Evolutionary conservation across 371 early-diverging fungal species (phyloP).

Genomic region (Nematocida sp.): DNA sequence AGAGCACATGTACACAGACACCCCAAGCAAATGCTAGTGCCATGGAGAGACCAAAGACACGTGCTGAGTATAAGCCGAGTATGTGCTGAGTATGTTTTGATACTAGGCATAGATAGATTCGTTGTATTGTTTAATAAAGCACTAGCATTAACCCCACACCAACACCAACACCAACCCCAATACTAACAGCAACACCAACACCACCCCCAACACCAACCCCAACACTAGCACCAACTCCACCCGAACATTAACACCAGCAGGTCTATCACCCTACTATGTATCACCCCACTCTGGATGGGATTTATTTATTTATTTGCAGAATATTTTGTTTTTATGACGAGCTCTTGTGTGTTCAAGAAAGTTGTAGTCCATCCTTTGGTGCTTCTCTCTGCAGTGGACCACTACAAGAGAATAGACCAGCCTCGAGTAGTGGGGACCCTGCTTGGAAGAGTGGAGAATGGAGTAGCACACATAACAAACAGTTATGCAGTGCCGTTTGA

Average conservation of each 20-base stretch:
- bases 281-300: no score
- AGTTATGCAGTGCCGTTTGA: slow-evolving; percentile 95
- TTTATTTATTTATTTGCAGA: background rate
- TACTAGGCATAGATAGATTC: background rate
- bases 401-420: slow-evolving; percentile 88
- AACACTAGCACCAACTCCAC: no score
- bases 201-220: no score
- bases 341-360: slow-evolving; percentile 32
- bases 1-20: no score
- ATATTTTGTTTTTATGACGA: slow-evolving; percentile 33
- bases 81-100: background rate
- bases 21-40: no score
- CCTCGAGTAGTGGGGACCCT: slow-evolving; percentile 94
- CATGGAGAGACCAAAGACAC: no score
- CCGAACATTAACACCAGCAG: no score
- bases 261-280: no score
- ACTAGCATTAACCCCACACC: no score
- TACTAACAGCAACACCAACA: no score
- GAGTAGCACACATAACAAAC: slow-evolving; percentile 84
- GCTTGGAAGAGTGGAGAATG: slow-evolving; percentile 74
- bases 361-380: slow-evolving; percentile 94
- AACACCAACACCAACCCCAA: no score
- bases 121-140: background rate
- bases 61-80: background rate
- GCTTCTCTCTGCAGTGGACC: slow-evolving; percentile 92